phyloP scores from a whole-genome alignment of 2,329 filamentous ascomycete species.

The Orbilia brochopaga region DNA sequence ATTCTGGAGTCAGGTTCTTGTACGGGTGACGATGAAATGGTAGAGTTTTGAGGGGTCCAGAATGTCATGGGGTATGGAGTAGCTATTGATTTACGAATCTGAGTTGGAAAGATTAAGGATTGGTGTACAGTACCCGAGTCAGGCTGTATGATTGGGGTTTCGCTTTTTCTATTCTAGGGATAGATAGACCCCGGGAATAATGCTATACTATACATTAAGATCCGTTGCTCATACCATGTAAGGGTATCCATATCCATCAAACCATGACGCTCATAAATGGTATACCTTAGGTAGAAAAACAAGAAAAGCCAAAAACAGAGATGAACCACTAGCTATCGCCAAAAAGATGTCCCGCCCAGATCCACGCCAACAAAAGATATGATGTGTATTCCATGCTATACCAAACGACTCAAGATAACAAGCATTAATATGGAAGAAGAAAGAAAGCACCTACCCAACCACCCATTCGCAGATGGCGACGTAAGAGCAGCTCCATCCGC shows the following conservation, averaged over 20 bases:
- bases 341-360: too few species aligned
- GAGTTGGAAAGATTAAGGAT: too few species aligned
- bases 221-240: slow-evolving; percentile 14
- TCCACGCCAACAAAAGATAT: too few species aligned
- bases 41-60: too few species aligned
- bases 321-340: background rate
- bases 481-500: slow-evolving; percentile 20
- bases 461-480: slow-evolving; percentile 21
- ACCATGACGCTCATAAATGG: too few species aligned
- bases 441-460: slow-evolving; percentile 11
- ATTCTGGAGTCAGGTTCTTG: background rate
- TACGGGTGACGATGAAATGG: background rate
- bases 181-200: background rate
- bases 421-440: background rate
- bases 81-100: too few species aligned
- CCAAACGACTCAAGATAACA: too few species aligned
- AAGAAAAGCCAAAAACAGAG: background rate
- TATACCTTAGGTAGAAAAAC: too few species aligned
- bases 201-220: slow-evolving; percentile 23
- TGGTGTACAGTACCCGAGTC: background rate
- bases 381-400: too few species aligned
- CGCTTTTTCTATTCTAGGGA: background rate
- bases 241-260: too few species aligned
- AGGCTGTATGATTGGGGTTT: background rate
- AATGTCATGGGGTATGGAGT: too few species aligned